Percentiles rank a stretch among this genome's conserved stretches.
These are phyloP conservation scores for Pichia sp. DNA, from an alignment of 1,139 yeast genomes.

Conservation along the genomic window DNA sequence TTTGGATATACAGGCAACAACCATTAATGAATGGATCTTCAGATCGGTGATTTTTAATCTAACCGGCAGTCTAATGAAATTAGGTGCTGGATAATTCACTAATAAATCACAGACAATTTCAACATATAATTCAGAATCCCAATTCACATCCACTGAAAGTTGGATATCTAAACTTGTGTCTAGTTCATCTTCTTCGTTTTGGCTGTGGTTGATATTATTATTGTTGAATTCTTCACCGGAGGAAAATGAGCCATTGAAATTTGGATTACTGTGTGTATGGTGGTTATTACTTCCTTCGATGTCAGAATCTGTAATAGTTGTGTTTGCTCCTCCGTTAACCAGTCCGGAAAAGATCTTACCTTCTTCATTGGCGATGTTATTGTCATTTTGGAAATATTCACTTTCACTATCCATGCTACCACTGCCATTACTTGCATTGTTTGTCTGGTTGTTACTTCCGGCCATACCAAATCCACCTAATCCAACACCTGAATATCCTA, in stretches of 20 bases:
- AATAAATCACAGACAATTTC: constrained; percentile 75
- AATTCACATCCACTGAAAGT: constrained; percentile 70
- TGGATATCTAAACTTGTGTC: constrained; percentile 63
- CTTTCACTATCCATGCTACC: constrained; percentile 9
- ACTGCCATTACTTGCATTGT: constrained; percentile 4
- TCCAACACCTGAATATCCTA: constrained; percentile 27
- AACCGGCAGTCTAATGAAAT: constrained; percentile 82
- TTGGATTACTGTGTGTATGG: background rate
- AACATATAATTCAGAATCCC: constrained; percentile 73
- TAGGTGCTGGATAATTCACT: constrained; percentile 86
- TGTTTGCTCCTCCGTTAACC: too few species aligned
- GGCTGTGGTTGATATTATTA: too few species aligned
- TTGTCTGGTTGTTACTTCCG: background rate
- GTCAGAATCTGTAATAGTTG: too few species aligned
- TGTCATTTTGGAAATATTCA: constrained; percentile 13
- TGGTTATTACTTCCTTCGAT: too few species aligned
- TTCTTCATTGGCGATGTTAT: background rate
- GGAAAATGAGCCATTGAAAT: background rate
- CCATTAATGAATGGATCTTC: constrained; percentile 75
- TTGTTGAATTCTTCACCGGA: background rate
- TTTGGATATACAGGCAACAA: constrained; percentile 64
- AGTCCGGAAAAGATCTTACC: constrained; percentile 22
- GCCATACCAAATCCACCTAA: constrained; percentile 19
- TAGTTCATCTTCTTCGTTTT: background rate
- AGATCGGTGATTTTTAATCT: constrained; percentile 75